phyloP scores from a whole-genome alignment of 768 basidiomycete genomes.

The Filobasidium wieringae region DNA sequence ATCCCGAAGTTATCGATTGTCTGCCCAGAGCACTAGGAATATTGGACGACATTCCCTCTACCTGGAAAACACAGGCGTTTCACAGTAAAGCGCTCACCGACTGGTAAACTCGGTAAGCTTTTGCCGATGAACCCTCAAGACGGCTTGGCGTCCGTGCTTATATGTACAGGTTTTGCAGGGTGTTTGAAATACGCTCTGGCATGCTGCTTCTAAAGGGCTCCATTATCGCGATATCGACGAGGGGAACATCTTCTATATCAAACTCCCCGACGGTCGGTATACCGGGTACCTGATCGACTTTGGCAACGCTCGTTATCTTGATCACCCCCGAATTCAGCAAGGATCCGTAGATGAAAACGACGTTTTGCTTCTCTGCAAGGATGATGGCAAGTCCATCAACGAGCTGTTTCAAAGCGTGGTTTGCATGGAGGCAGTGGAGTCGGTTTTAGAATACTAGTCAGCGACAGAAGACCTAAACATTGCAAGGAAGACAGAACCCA shows the following conservation, averaged over 20 bases:
- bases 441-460: too few relatives aligned
- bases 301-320: background rate
- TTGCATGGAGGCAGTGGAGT: too few relatives aligned
- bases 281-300: background rate
- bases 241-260: background rate
- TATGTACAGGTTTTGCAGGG: background rate
- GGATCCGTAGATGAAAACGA: background rate
- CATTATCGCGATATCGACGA: background rate
- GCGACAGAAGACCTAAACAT: too few relatives aligned
- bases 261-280: too few relatives aligned
- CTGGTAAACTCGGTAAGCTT: too few relatives aligned
- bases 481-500: too few relatives aligned
- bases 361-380: background rate
- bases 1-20: too few relatives aligned
- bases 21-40: too few relatives aligned
- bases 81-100: too few relatives aligned
- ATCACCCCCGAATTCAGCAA: background rate
- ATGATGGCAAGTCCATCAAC: background rate
- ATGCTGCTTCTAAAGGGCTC: background rate
- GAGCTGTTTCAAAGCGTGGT: background rate
- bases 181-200: background rate
- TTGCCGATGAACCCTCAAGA: too few relatives aligned
- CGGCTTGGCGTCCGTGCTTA: background rate
- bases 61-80: too few relatives aligned
- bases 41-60: too few relatives aligned